These are phyloP conservation scores for Phytomonas serpens DNA, from an alignment of 208 protist species.

Conservation along the genomic window DNA sequence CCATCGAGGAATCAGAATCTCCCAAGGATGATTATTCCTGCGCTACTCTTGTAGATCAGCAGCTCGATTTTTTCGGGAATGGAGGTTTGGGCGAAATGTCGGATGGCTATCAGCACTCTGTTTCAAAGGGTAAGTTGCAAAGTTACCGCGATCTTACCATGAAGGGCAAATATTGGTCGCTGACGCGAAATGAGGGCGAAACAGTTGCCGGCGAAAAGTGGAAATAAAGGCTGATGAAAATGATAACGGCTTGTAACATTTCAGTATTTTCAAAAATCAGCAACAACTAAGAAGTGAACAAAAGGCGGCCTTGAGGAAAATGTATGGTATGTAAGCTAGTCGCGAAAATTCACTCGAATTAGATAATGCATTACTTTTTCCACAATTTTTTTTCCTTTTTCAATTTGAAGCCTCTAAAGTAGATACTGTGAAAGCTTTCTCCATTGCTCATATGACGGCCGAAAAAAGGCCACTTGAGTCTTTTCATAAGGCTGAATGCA, in stretches of 20 bases:
- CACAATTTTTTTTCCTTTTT: constrained; percentile 5
- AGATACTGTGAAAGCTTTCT: constrained; percentile 12
- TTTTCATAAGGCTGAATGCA: constrained; percentile 46
- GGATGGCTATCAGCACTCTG: constrained; percentile 66
- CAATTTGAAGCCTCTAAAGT: neutral
- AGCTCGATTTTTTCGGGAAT: constrained; percentile 49
- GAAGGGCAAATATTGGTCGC: constrained; percentile 72
- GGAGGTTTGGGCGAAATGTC: constrained; percentile 47
- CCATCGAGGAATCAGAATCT: neutral
- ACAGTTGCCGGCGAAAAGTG: constrained; percentile 35
- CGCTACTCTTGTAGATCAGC: constrained; percentile 77
- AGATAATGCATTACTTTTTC: constrained; percentile 8
- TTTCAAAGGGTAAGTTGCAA: constrained; percentile 48
- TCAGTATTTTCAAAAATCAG: neutral
- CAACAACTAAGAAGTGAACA: neutral
- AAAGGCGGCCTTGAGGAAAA: neutral
- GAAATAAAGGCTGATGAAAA: constrained; percentile 12
- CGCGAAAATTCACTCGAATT: neutral
- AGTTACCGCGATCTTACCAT: constrained; percentile 82
- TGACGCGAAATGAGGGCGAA: constrained; percentile 47
- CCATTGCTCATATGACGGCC: constrained; percentile 12
- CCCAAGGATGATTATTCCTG: neutral
- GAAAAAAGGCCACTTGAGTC: constrained; percentile 29
- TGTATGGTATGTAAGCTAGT: neutral
- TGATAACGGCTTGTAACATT: neutral